Percentiles rank a stretch among this genome's conserved stretches.
Conservation (phyloP, 371 early-diverging fungal species). For the Rhizopus stolonifer region DNA sequence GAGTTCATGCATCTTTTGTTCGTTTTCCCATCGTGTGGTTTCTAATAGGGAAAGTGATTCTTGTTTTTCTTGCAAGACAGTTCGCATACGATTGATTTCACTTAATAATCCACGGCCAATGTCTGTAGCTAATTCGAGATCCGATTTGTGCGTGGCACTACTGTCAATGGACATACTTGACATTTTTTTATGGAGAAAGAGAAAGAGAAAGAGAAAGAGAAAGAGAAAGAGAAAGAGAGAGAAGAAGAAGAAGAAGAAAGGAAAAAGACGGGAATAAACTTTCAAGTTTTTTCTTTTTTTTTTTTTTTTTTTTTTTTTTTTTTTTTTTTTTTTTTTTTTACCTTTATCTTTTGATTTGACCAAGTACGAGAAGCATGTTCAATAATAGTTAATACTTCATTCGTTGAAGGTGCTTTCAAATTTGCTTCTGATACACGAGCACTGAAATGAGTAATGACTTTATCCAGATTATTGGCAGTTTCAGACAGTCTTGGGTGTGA, state of each 20-base stretch:
- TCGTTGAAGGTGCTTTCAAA: constrained; percentile 64
- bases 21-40: constrained; percentile 53
- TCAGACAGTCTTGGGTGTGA: constrained; percentile 53
- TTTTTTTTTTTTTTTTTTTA: too few relatives aligned
- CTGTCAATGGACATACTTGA: too few relatives aligned
- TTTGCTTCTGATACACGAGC: constrained; percentile 65
- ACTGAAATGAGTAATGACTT: constrained; percentile 66
- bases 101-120: constrained; percentile 45
- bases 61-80: constrained; percentile 50
- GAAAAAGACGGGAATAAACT: background rate
- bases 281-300: too few relatives aligned
- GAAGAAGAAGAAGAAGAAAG: background rate
- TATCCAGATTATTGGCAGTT: constrained; percentile 65
- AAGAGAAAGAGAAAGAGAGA: constrained; percentile 1
- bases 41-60: constrained; percentile 52
- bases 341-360: constrained; percentile 59
- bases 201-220: background rate
- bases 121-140: constrained; percentile 36
- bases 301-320: too few relatives aligned
- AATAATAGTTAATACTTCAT: constrained; percentile 65
- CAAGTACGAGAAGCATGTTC: constrained; percentile 69
- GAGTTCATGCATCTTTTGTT: constrained; percentile 53
- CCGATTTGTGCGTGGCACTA: background rate
- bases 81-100: constrained; percentile 43
- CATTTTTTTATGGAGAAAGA: too few relatives aligned